Base-by-base conservation (phyloP, 2,329 filamentous ascomycete species). In the Aspergillus melleus region DNA sequence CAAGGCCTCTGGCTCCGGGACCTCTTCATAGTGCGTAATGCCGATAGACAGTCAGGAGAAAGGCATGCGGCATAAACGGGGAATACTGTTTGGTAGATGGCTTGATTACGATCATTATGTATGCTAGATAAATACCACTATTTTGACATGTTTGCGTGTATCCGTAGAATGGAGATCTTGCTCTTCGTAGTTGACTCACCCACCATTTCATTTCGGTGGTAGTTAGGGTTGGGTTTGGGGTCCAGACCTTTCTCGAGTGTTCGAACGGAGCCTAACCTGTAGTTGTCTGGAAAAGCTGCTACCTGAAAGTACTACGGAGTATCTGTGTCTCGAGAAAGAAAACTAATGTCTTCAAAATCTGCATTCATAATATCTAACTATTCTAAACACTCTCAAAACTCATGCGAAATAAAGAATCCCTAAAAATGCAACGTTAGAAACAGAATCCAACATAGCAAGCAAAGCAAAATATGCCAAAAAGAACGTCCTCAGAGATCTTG, bases 401-500 rank as follows among this genome's bases (percentile, higher is more conserved):
- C 36, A 5, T 36, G 32, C 32, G 12, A 36, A 29, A n/a, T 6
- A 16, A 49, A 3, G 2, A 6, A 42, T 12, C 8, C 52, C 47
- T 59, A 52, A 44, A 49, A n/a, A 42, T 36, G 49, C 5, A 12
- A 49, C 12, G 53, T 55, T 55, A 55, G 53, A 47, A 22, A 55
- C 24, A 32, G 12, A n/a, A 9, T 26, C 22, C 22, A 55, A 47
- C 11, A 6, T 22, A 49, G 22, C 44, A 46, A n/a, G 24, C 12
- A 19, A 19, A 32, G 30, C 44, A 26, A 54, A n/a, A n/a, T 30
- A 29, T 47, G n/a, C 16, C 1, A 49, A 62, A 62, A 61, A 70
- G 44, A 39, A 54, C 54, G 59, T 79, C 83, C 84, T 88, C 85
- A 87, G 85, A 84, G 85, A 88, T 88, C 85, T 88, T 88, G 85